Evolutionary conservation across 345 rosid species (phyloP), one percentile per base, ranked within the genome.

Genomic region (Xanthoceras sorbifolium): DNA sequence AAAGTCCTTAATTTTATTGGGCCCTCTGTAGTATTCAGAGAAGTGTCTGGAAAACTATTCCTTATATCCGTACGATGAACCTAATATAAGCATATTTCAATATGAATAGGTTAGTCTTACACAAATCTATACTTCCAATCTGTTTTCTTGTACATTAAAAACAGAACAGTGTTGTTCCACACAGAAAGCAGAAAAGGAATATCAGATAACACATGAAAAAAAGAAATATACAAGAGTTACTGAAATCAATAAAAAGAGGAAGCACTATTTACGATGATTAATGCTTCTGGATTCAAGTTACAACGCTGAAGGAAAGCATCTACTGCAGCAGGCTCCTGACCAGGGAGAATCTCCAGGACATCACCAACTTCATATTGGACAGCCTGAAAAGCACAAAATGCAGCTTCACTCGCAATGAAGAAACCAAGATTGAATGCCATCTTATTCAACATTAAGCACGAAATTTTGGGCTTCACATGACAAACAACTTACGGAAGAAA

Each of bases 341-440:
- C 67, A 72, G 99, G 98, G 23, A 93, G 94, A 83, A 96, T 73
- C 87, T 93, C 98, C 74, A 96, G 89, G 72, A 93, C 94, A 84
- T 93, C 94, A 59, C 99, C 99, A 22, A 91, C 88, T 79, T 89
- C 92, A 82, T 91, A 93, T 71, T 76, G 62, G 29, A 82, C 73
- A 67, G 76, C 81, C 99, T 93, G 82, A 60, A 82, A 78, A 67
- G n/a, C 34, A 63, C 18, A 78, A 11, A 73, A 78, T 69, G 23
- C 9, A 22, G 72, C 68, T 25, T 15, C 11, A 50, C 26, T 59
- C 14, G 17, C 25, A 61, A 71, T 34, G 69, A 75, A 65, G 26
- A 69, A 76, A 77, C 64, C 28, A 29, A 10, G 25, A 34, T 1
- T 32, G 36, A 72, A 76, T 23, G 38, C 20, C 61, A 22, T 42